Evolutionary conservation across 148 eudicot genomes (phyloP).

Genomic region (Camellia japonica): DNA sequence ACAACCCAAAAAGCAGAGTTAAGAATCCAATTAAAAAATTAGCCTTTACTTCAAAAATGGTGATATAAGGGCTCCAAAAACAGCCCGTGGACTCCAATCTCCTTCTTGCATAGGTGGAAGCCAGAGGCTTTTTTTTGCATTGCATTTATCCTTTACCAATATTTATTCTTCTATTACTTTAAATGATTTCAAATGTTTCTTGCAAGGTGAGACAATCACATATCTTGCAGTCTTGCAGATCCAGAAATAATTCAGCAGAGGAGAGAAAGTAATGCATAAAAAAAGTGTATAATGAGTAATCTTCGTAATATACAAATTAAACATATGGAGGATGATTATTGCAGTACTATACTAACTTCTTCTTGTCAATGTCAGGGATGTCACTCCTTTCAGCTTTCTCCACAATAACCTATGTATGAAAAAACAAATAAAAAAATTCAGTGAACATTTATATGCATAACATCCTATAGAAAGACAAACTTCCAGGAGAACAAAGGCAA

Average conservation of each 20-base stretch:
- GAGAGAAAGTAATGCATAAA: not conserved
- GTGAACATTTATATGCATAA: not conserved
- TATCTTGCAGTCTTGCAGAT: not conserved
- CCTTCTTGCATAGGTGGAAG: not conserved
- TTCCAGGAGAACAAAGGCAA: not conserved
- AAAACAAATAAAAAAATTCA: not conserved
- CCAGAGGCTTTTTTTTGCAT: not conserved
- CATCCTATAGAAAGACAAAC: not conserved
- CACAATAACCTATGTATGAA: slow-evolving; percentile 62
- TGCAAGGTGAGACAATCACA: not conserved
- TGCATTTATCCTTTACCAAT: not conserved
- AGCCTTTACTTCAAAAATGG: no score
- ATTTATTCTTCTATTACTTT: not conserved
- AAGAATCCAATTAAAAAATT: no score
- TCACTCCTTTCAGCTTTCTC: slow-evolving; percentile 92
- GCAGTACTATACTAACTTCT: slow-evolving; percentile 50
- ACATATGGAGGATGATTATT: not conserved
- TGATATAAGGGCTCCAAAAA: not conserved
- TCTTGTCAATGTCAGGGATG: slow-evolving; percentile 91
- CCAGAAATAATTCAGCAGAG: not conserved
- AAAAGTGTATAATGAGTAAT: not conserved
- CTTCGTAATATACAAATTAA: not conserved
- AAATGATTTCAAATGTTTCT: not conserved
- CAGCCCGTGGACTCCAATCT: not conserved
- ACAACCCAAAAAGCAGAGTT: no score